These are phyloP conservation scores for Moniliella sp. DNA, from an alignment of 1,284 basidiomycete genomes.

Conservation along the genomic window DNA sequence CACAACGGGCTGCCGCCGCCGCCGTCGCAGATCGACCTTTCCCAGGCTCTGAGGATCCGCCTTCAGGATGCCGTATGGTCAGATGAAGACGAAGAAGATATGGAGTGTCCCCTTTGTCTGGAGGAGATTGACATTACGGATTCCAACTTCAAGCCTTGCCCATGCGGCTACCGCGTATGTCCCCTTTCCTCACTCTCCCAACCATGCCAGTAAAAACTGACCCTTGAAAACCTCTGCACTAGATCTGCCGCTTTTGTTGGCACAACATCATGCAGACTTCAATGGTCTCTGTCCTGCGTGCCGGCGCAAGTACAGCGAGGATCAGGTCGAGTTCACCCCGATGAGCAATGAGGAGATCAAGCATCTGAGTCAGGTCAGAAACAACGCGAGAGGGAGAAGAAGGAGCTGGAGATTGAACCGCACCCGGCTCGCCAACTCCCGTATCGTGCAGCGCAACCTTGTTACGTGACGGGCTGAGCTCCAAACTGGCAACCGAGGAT, in stretches of 20 bases:
- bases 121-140: constrained; percentile 98
- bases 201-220: too few relatives aligned
- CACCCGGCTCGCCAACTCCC: constrained; percentile 70
- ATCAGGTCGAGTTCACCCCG: constrained; percentile 80
- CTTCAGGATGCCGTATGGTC: constrained; percentile 97
- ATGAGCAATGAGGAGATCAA: constrained; percentile 89
- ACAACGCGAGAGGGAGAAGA: constrained; percentile 77
- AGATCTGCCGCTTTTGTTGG: constrained; percentile 99
- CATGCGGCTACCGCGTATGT: constrained; percentile 83
- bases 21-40: constrained; percentile 20
- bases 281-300: constrained; percentile 95
- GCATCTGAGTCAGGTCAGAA: constrained; percentile 80
- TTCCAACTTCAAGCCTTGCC: constrained; percentile 96
- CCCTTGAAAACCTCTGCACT: too few relatives aligned
- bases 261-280: constrained; percentile 89
- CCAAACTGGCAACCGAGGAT: constrained; percentile 81
- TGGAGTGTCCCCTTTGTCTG: constrained; percentile 89
- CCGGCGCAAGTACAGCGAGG: constrained; percentile 74
- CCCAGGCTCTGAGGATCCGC: constrained; percentile 36
- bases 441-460: constrained; percentile 86
- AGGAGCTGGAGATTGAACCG: constrained; percentile 76
- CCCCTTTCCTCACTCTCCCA: neutral
- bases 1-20: constrained; percentile 22
- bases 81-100: constrained; percentile 92
- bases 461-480: constrained; percentile 85